phyloP scores from a whole-genome alignment of 2,329 filamentous ascomycete genomes.

The Phaeosphaeriaceae sp. region DNA sequence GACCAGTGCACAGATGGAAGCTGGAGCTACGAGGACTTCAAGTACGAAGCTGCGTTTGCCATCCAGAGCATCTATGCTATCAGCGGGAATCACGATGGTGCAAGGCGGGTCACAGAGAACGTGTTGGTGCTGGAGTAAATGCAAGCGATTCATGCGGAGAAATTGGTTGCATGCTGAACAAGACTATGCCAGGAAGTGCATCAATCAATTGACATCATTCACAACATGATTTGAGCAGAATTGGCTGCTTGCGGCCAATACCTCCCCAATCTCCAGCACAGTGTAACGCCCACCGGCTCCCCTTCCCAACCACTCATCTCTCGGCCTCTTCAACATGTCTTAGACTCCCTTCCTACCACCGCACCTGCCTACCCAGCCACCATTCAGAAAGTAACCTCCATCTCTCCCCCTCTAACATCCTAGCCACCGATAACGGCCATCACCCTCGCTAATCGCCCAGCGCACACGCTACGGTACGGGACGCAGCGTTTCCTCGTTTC shows the following conservation, averaged over 20 bases:
- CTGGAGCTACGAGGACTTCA: constrained; percentile 64
- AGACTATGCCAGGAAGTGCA: no score
- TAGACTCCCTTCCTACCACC: background rate
- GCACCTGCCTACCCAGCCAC: no score
- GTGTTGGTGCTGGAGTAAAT: constrained; percentile 56
- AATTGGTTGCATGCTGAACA: background rate
- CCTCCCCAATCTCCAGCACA: background rate
- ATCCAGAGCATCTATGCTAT: constrained; percentile 72
- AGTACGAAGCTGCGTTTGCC: constrained; percentile 76
- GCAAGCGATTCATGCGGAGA: background rate
- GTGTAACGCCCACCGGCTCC: background rate
- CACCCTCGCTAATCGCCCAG: background rate
- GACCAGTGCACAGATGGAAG: constrained; percentile 35
- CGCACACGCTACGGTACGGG: background rate
- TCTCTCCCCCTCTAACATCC: no score
- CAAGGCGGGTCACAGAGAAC: constrained; percentile 65
- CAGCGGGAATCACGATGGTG: constrained; percentile 67
- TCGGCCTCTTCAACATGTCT: background rate
- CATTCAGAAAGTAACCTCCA: no score
- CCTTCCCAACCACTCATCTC: background rate
- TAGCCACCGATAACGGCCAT: background rate
- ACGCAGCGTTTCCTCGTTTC: background rate
- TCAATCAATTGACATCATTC: no score
- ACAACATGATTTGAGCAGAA: background rate
- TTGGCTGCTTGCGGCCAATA: no score